Conservation (phyloP, 2,329 filamentous ascomycete species). For the Fusarium euwallaceae region DNA sequence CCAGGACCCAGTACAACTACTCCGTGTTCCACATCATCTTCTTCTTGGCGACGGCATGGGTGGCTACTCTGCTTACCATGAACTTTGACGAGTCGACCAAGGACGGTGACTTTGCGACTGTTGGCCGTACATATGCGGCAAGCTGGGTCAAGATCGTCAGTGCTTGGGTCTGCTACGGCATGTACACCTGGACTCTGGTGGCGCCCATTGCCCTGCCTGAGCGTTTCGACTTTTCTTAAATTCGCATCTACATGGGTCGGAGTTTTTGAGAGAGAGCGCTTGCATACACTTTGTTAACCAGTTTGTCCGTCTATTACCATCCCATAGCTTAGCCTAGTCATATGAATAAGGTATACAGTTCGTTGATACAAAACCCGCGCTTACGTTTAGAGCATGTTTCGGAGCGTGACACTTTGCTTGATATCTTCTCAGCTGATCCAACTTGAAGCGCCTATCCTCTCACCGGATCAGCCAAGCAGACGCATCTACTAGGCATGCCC, state of each 20-base stretch:
- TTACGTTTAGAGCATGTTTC: background rate
- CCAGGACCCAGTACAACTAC: slow-evolving; percentile 95
- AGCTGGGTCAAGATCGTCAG: slow-evolving; percentile 99
- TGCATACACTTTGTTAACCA: slow-evolving; percentile 23
- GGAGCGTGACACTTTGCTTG: slow-evolving; percentile 3
- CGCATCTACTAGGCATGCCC: slow-evolving; percentile 13
- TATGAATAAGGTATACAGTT: slow-evolving; percentile 16
- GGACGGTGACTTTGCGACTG: slow-evolving; percentile 84
- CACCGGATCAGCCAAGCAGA: slow-evolving; percentile 28
- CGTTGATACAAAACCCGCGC: background rate
- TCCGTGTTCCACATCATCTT: slow-evolving; percentile 97
- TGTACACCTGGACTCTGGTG: slow-evolving; percentile 93
- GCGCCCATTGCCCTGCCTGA: slow-evolving; percentile 89
- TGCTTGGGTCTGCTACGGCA: slow-evolving; percentile 94
- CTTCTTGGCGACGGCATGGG: slow-evolving; percentile 95
- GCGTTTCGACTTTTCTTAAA: slow-evolving; percentile 75
- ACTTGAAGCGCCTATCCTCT: slow-evolving; percentile 4
- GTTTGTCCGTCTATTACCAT: slow-evolving; percentile 12
- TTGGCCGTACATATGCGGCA: slow-evolving; percentile 95
- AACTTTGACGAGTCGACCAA: slow-evolving; percentile 76
- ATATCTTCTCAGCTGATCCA: slow-evolving; percentile 20
- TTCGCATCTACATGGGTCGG: slow-evolving; percentile 27
- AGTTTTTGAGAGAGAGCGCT: slow-evolving; percentile 34
- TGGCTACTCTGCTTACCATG: slow-evolving; percentile 87
- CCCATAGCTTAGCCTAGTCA: slow-evolving; percentile 10